Conservation (phyloP, 441 rosid species). For the Hypseocharis bilobata region DNA sequence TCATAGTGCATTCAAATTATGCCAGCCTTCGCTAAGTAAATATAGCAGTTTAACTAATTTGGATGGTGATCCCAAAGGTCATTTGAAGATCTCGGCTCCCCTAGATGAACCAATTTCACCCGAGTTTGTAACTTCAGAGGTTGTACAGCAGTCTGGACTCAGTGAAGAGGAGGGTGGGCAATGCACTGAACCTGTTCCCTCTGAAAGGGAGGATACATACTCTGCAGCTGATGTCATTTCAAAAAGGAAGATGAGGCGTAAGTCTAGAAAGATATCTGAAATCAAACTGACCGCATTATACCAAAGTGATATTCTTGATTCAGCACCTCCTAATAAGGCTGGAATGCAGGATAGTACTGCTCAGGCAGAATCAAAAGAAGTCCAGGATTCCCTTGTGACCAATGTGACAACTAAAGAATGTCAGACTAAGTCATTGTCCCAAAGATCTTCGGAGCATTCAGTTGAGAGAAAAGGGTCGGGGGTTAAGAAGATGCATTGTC, state of each 20-base stretch:
- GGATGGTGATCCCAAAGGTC: neutral
- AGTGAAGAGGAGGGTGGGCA: slow-evolving; percentile 32
- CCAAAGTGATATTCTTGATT: slow-evolving; percentile 28
- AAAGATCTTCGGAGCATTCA: slow-evolving; percentile 23
- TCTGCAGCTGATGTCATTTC: slow-evolving; percentile 8
- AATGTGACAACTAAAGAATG: slow-evolving; percentile 19
- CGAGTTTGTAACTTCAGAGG: slow-evolving; percentile 24
- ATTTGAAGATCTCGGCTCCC: slow-evolving; percentile 6
- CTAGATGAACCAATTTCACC: slow-evolving; percentile 9
- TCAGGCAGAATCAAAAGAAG: slow-evolving; percentile 30
- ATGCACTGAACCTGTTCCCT: slow-evolving; percentile 35
- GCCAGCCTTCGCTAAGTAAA: slow-evolving; percentile 1
- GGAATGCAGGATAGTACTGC: slow-evolving; percentile 27
- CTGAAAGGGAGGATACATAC: neutral
- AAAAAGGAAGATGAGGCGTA: slow-evolving; percentile 47
- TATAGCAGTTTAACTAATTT: neutral
- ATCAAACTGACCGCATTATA: slow-evolving; percentile 33
- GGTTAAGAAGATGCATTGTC: slow-evolving; percentile 29
- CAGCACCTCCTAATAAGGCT: slow-evolving; percentile 19
- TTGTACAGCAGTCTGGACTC: slow-evolving; percentile 23
- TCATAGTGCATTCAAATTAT: neutral
- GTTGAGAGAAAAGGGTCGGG: slow-evolving; percentile 28
- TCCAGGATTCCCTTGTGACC: slow-evolving; percentile 20
- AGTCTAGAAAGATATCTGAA: slow-evolving; percentile 65
- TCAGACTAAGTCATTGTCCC: slow-evolving; percentile 21